phyloP scores from a whole-genome alignment of 75 land plant genomes.

The Azolla pinnata region DNA sequence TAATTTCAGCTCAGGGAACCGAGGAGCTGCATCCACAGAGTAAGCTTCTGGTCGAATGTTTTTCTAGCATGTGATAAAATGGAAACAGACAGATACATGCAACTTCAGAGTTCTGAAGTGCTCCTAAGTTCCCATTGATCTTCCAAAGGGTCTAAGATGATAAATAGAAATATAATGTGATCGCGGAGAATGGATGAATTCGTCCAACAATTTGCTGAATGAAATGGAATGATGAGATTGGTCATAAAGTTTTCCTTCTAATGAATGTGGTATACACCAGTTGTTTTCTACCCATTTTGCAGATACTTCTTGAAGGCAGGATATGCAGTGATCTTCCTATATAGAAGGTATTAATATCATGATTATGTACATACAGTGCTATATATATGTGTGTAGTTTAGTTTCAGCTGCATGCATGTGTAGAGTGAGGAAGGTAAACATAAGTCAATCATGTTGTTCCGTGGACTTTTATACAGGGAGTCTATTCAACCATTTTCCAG shows the following conservation, averaged over 20 bases:
- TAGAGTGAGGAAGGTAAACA: no score
- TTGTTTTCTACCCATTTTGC: constrained; percentile 7
- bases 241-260: neutral
- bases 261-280: neutral
- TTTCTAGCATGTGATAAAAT: no score
- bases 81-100: no score
- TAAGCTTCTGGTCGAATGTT: constrained; percentile 13
- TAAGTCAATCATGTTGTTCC: no score
- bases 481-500: constrained; percentile 81
- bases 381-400: neutral
- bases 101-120: no score
- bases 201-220: no score
- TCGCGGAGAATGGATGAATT: no score
- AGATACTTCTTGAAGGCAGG: constrained; percentile 82
- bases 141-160: no score
- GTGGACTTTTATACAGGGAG: constrained; percentile 44
- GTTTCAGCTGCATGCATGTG: no score
- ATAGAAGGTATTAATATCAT: constrained; percentile 75
- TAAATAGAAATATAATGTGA: no score
- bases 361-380: no score
- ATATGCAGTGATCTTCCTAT: constrained; percentile 79
- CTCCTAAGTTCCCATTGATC: no score
- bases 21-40: constrained; percentile 96
- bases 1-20: constrained; percentile 88
- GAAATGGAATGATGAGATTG: neutral